Conservation (phyloP, 495 filamentous ascomycete genomes). For the Diplogelasinospora grovesii region DNA sequence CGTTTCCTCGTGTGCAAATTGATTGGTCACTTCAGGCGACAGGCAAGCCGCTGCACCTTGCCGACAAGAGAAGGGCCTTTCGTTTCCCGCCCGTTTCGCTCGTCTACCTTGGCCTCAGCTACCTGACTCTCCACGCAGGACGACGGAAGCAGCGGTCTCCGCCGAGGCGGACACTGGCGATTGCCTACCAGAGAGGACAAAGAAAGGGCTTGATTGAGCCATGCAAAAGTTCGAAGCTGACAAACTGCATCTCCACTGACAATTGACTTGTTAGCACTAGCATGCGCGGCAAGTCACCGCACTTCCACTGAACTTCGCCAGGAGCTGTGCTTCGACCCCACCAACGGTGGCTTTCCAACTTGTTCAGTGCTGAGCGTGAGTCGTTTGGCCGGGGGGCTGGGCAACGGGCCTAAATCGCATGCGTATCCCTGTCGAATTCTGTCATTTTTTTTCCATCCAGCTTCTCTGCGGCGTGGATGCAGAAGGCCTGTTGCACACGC, state of each 20-base stretch:
- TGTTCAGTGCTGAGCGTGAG: not conserved
- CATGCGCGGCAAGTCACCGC: too few species aligned
- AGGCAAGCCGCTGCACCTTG: constrained; percentile 18
- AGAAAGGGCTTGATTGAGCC: not conserved
- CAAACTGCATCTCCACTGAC: constrained; percentile 8
- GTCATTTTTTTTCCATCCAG: constrained; percentile 1
- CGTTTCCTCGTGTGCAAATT: constrained; percentile 8
- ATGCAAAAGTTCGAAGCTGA: constrained; percentile 1
- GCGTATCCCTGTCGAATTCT: constrained; percentile 1
- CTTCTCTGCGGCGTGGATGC: not conserved
- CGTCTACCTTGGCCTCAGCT: constrained; percentile 1
- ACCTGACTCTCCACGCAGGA: not conserved
- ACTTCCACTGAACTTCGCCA: too few species aligned
- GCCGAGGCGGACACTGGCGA: constrained; percentile 1
- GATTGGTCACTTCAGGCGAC: constrained; percentile 17
- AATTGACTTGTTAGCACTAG: constrained; percentile 4
- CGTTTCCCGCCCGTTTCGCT: constrained; percentile 10
- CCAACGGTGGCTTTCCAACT: too few species aligned
- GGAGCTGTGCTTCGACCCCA: too few species aligned
- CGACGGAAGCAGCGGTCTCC: not conserved
- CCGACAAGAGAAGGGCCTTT: constrained; percentile 8
- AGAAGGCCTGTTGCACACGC: not conserved
- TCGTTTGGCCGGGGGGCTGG: not conserved
- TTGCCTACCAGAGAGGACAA: not conserved
- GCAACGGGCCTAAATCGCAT: not conserved